phyloP scores from a whole-genome alignment of 2,329 filamentous ascomycete species.

The Chalaropsis ovoidea region DNA sequence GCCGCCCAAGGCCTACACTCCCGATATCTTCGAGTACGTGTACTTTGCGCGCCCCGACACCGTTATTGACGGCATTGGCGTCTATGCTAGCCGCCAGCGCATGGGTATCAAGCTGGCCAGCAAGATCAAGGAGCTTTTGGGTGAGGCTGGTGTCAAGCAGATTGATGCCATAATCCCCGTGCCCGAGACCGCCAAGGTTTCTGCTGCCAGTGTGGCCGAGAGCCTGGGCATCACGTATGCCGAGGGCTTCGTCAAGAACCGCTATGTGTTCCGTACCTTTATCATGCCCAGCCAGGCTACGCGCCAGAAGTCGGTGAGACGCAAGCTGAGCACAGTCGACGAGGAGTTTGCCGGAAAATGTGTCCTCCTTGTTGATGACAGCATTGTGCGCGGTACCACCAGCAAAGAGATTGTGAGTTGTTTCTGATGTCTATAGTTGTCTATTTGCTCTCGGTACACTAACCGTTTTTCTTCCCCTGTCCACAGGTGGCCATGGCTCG shows the following conservation, averaged over 20 bases:
- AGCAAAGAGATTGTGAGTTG: conserved; percentile 40
- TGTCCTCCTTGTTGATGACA: conserved; percentile 80
- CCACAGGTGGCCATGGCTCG: conserved; percentile 55
- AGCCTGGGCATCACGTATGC: conserved; percentile 65
- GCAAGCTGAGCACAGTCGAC: conserved; percentile 80
- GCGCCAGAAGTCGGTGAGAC: conserved; percentile 73
- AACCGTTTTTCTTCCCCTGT: too few species aligned
- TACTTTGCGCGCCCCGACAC: conserved; percentile 80
- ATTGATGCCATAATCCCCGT: conserved; percentile 53
- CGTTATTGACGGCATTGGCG: conserved; percentile 77
- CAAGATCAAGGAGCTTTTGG: conserved; percentile 57
- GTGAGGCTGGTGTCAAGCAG: conserved; percentile 57
- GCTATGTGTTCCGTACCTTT: conserved; percentile 80
- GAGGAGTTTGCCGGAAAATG: conserved; percentile 73
- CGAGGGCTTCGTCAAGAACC: conserved; percentile 80
- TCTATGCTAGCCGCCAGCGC: conserved; percentile 71
- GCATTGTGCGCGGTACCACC: conserved; percentile 78
- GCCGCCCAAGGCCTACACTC: conserved; percentile 57
- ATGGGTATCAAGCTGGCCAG: conserved; percentile 78
- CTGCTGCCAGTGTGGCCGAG: conserved; percentile 66
- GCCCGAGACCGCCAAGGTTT: conserved; percentile 59
- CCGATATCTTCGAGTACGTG: conserved; percentile 72
- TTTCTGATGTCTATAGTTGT: background rate
- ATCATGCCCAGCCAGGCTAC: conserved; percentile 64
- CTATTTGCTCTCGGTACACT: background rate